Evolutionary conservation across 495 filamentous ascomycete species (phyloP), one percentile per base, ranked within the genome.

Genomic region (Aspergillus carlsbadensis): DNA sequence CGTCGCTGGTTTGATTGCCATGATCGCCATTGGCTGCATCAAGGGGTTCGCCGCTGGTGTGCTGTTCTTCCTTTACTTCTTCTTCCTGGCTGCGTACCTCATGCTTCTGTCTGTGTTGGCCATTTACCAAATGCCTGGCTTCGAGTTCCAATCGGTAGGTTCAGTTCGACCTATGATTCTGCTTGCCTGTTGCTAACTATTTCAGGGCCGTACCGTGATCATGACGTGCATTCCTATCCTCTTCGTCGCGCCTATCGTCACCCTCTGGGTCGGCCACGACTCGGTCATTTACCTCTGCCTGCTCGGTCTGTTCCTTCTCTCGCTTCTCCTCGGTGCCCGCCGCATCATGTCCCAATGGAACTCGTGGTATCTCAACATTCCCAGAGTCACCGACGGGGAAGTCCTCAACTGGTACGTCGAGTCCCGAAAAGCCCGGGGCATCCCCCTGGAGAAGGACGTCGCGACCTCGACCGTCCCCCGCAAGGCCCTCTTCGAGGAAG

Each of bases 251-350:
- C 58, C 58, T 1, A 34, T 60, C 13, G 58, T 60, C 6, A 60
- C 58, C 2, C 15, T 60, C 10, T 60, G 58, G 58, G 58, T 60
- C 10, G 39, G 55, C n/a, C 58, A 52, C 10, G 58, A 60, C 31
- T 56, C 52, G 13, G 58, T 60, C 2, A 60, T 60, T n/a, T 60
- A 60, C 22, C 52, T 60, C 13, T 60, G 58, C 13, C 21, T 60
- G 2, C 22, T 60, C 0, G 53, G 45, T 0, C 2, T 60, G 6
- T 60, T 60, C 52, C 20, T 60, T 10, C n/a, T 34, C 3, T 53
- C 41, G 0, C 41, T 60, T 6, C 41, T 60, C 5, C 35, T 60
- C 8, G 58, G 58, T 6, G 58, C 58, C 13, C 47, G 58, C 15
- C 47, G 58, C 0, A 41, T 60, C 24, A 60, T 60, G 18, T 13